Evolutionary conservation across 2,329 filamentous ascomycete species (phyloP).

Genomic region (Eutypella sp.): DNA sequence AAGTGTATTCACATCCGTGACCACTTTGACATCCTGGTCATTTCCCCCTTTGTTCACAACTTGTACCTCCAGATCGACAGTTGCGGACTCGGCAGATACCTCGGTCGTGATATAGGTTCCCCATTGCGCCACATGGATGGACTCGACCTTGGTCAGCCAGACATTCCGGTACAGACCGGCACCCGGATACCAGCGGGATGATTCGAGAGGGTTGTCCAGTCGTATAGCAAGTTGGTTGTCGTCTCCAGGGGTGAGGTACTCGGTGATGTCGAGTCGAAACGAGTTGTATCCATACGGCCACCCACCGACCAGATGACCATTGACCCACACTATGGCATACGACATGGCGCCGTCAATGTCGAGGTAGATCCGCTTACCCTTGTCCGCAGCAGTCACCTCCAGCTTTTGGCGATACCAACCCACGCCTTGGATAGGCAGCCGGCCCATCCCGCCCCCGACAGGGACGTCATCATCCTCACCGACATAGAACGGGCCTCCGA

Average conservation of each 20-base stretch:
- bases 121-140: conserved; percentile 39
- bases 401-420: conserved; percentile 26
- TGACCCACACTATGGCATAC: conserved; percentile 34
- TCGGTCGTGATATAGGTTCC: conserved; percentile 41
- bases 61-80: conserved; percentile 34
- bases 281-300: conserved; percentile 36
- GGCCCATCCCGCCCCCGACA: conserved; percentile 33
- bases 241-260: conserved; percentile 12
- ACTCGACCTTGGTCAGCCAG: conserved; percentile 41
- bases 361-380: conserved; percentile 36
- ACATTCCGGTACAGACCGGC: conserved; percentile 46
- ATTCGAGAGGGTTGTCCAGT: conserved; percentile 39
- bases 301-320: conserved; percentile 33
- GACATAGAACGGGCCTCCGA: conserved; percentile 39
- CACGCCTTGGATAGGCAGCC: background rate
- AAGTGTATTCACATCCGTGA: conserved; percentile 32
- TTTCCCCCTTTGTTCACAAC: conserved; percentile 35
- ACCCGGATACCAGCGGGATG: conserved; percentile 46
- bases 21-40: conserved; percentile 28
- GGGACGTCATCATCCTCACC: conserved; percentile 21
- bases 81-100: conserved; percentile 37
- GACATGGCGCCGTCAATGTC: conserved; percentile 30
- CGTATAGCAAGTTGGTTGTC: conserved; percentile 40
- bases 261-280: conserved; percentile 13
- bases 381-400: conserved; percentile 23